Conservation (phyloP, 2,329 filamentous ascomycete genomes). For the Claviceps sp. region DNA sequence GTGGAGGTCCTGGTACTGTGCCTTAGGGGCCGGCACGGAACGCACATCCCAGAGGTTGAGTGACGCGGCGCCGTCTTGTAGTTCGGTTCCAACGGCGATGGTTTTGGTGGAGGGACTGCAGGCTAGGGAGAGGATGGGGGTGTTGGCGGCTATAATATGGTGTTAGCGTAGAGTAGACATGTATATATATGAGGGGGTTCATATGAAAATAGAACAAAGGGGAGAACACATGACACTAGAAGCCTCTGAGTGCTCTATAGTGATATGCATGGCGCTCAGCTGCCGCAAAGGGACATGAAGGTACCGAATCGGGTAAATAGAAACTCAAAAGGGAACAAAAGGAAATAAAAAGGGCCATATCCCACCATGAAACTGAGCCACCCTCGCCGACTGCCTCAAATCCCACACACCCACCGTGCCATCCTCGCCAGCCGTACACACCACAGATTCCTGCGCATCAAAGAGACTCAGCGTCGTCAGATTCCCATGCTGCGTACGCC, state of each 20-base stretch:
- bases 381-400: conserved; percentile 32
- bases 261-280: too few relatives aligned
- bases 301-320: not conserved
- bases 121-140: conserved; percentile 51
- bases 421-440: conserved; percentile 61
- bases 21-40: conserved; percentile 29
- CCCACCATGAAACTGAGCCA: conserved; percentile 31
- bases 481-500: conserved; percentile 44
- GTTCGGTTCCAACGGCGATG: conserved; percentile 61
- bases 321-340: not conserved
- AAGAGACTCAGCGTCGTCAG: conserved; percentile 48
- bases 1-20: conserved; percentile 50
- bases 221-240: not conserved
- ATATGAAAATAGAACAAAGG: not conserved
- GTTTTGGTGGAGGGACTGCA: conserved; percentile 42
- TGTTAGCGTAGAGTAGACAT: conserved; percentile 4
- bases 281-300: not conserved
- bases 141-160: conserved; percentile 24
- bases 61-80: conserved; percentile 48
- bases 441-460: conserved; percentile 34
- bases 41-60: conserved; percentile 52
- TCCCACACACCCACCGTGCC: conserved; percentile 56
- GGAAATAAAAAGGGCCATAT: conserved; percentile 13
- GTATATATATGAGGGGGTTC: too few relatives aligned
- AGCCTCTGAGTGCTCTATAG: too few relatives aligned